These are phyloP conservation scores for Fragaria nilgerrensis DNA, from an alignment of 306 rosid genomes.

Conservation along the genomic window DNA sequence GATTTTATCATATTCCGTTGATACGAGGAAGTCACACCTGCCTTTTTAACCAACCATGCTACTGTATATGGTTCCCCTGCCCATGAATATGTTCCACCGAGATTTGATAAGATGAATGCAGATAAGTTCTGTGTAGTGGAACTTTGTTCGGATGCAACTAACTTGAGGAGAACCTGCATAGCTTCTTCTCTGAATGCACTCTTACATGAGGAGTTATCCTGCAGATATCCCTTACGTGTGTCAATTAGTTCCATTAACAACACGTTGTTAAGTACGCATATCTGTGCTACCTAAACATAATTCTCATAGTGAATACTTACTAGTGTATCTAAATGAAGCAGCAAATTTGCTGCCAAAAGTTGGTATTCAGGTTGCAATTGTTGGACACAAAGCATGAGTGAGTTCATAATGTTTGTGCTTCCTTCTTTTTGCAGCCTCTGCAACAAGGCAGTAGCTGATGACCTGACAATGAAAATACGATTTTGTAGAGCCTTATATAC, in stretches of 20 bases:
- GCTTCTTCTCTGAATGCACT: constrained; percentile 55
- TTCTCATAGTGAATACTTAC: constrained; percentile 36
- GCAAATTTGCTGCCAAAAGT: constrained; percentile 63
- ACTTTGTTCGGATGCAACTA: constrained; percentile 54
- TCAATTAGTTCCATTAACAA: neutral
- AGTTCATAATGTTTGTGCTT: constrained; percentile 44
- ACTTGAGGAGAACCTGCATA: constrained; percentile 49
- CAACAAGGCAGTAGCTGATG: constrained; percentile 59
- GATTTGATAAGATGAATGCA: constrained; percentile 71
- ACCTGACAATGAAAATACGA: constrained; percentile 33
- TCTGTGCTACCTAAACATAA: constrained; percentile 1
- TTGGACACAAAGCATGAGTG: constrained; percentile 49
- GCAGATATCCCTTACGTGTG: constrained; percentile 17
- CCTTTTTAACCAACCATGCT: constrained; percentile 75
- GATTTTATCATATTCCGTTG: constrained; percentile 62
- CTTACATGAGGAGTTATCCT: constrained; percentile 47
- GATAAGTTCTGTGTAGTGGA: constrained; percentile 51
- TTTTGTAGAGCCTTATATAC: neutral
- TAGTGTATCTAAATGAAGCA: constrained; percentile 62
- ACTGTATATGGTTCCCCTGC: constrained; percentile 72
- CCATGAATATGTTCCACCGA: constrained; percentile 72
- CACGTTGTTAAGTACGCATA: neutral
- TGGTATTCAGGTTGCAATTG: constrained; percentile 63
- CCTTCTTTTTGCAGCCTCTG: constrained; percentile 58
- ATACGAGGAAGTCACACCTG: constrained; percentile 52